These are phyloP conservation scores for Zarea fungicola DNA, from an alignment of 2,329 filamentous ascomycete species.

Conservation along the genomic window DNA sequence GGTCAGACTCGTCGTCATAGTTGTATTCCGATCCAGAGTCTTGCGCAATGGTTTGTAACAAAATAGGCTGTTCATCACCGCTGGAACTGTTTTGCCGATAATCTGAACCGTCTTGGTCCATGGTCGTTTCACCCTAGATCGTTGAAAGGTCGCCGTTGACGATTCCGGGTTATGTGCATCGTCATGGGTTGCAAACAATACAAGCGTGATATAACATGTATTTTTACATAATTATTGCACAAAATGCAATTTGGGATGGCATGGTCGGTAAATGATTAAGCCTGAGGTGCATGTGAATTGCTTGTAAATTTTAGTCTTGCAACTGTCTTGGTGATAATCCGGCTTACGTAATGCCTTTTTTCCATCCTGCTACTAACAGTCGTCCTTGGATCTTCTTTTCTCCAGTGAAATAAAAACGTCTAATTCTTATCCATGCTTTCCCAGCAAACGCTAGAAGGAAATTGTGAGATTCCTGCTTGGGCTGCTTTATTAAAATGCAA, in stretches of 20 bases:
- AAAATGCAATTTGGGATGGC: not conserved
- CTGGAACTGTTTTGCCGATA: not conserved
- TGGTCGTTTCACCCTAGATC: slow-evolving; percentile 8
- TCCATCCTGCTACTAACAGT: not conserved
- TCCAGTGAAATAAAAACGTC: not conserved
- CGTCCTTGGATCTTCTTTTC: not conserved
- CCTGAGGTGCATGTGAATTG: not conserved
- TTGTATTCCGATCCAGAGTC: slow-evolving; percentile 4
- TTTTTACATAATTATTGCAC: no score
- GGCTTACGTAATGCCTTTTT: slow-evolving; percentile 10
- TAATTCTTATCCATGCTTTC: not conserved
- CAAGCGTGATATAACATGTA: no score
- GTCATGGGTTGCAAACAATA: no score
- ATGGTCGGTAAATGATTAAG: not conserved
- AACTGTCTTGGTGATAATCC: not conserved
- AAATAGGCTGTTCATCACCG: no score
- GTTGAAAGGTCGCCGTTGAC: slow-evolving; percentile 3
- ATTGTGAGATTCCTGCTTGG: not conserved
- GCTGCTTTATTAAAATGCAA: slow-evolving; percentile 27
- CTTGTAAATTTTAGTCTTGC: not conserved
- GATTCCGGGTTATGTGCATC: slow-evolving; percentile 2
- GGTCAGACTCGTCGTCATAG: slow-evolving; percentile 13
- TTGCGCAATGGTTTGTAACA: no score
- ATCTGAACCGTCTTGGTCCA: slow-evolving; percentile 10
- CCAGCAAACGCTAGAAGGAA: not conserved